These are phyloP conservation scores for Mycena floridula DNA, from an alignment of 768 basidiomycete species.

Conservation along the genomic window DNA sequence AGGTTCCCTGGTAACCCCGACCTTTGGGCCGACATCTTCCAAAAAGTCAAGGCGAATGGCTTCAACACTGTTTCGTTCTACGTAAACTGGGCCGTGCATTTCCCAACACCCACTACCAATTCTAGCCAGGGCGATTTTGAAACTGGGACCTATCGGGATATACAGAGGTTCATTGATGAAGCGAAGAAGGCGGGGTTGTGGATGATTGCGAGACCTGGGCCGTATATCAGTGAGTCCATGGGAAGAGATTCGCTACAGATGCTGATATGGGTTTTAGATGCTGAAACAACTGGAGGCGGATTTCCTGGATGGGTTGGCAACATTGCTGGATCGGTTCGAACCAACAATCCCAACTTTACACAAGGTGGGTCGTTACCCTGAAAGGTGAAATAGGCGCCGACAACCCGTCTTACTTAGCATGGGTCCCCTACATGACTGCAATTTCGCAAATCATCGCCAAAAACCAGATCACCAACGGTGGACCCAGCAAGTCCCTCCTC, in stretches of 20 bases:
- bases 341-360: conserved; percentile 42
- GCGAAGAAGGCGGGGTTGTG: conserved; percentile 47
- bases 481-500: conserved; percentile 36
- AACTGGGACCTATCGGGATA: conserved; percentile 41
- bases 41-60: conserved; percentile 57
- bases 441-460: conserved; percentile 42
- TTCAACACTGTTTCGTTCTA: conserved; percentile 59
- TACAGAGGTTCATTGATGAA: conserved; percentile 47
- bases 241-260: background rate
- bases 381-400: background rate
- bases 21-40: conserved; percentile 53
- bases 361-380: conserved; percentile 22
- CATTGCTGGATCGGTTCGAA: conserved; percentile 41
- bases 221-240: conserved; percentile 43
- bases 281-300: conserved; percentile 48
- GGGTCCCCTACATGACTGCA: conserved; percentile 48
- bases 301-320: conserved; percentile 58
- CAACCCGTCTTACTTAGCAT: conserved; percentile 33
- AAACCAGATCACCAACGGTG: conserved; percentile 56
- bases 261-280: conserved; percentile 23
- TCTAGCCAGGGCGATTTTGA: conserved; percentile 42
- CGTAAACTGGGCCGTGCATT: conserved; percentile 53
- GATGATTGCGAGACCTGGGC: conserved; percentile 50
- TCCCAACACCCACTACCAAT: conserved; percentile 40
- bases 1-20: conserved; percentile 44